phyloP scores from a whole-genome alignment of 768 basidiomycete species.

The Amanita rubescens region DNA sequence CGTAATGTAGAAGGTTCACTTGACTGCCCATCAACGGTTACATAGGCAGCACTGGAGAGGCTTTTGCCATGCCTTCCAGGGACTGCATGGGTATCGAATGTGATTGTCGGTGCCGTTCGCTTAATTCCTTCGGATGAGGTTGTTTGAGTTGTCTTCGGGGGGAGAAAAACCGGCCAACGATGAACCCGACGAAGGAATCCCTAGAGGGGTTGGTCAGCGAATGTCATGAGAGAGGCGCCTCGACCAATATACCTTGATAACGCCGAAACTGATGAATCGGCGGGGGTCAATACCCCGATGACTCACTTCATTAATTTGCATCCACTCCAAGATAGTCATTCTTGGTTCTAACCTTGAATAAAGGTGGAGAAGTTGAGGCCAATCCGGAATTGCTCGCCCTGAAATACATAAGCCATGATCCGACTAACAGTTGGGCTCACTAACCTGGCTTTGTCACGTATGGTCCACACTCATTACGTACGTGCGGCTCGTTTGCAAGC shows the following conservation, averaged over 20 bases:
- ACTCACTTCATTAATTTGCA: constrained; percentile 65
- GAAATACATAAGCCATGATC: constrained; percentile 5
- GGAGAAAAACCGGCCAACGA: constrained; percentile 79
- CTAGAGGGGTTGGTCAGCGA: constrained; percentile 25
- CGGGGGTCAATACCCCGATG: constrained; percentile 79
- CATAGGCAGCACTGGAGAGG: constrained; percentile 22
- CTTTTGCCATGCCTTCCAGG: constrained; percentile 33
- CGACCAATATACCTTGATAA: constrained; percentile 75
- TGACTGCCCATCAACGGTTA: constrained; percentile 10
- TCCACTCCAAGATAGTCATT: constrained; percentile 83
- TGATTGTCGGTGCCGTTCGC: neutral
- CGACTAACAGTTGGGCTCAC: constrained; percentile 9
- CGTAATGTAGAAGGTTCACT: constrained; percentile 11
- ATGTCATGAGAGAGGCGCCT: neutral
- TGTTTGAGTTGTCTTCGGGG: constrained; percentile 15
- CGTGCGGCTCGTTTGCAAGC: constrained; percentile 78
- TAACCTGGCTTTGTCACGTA: constrained; percentile 79
- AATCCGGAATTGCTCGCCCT: constrained; percentile 66
- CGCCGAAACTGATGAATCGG: constrained; percentile 94
- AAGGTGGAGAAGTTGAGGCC: constrained; percentile 79
- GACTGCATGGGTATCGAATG: constrained; percentile 11
- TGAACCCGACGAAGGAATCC: constrained; percentile 92
- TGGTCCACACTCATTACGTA: constrained; percentile 84
- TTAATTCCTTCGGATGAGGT: neutral
- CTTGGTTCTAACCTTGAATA: constrained; percentile 85